phyloP scores from a whole-genome alignment of 2,329 filamentous ascomycete genomes.

The Celoporthe dispersa region DNA sequence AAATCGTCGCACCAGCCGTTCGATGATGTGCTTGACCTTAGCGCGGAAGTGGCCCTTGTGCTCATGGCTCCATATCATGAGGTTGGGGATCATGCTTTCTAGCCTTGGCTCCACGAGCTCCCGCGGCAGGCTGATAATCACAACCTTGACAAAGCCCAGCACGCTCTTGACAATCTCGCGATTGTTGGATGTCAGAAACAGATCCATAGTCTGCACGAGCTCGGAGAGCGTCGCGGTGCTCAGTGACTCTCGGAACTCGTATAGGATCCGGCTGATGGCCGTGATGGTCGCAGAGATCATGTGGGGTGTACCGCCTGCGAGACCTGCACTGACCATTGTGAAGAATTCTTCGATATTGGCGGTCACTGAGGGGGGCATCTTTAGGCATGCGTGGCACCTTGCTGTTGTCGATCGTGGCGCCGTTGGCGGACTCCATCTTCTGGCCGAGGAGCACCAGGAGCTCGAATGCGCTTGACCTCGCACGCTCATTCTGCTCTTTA shows the following conservation, averaged over 20 bases:
- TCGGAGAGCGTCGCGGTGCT: conserved; percentile 74
- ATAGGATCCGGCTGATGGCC: conserved; percentile 88
- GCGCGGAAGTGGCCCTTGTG: conserved; percentile 97
- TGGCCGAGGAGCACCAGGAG: conserved; percentile 87
- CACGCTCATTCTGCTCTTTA: conserved; percentile 97
- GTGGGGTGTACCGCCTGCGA: conserved; percentile 90
- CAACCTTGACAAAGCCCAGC: conserved; percentile 95
- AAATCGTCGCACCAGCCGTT: conserved; percentile 90
- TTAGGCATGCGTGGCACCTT: conserved; percentile 86
- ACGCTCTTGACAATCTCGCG: conserved; percentile 95
- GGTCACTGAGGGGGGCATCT: conserved; percentile 74
- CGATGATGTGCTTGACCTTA: conserved; percentile 97
- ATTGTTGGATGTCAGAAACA: conserved; percentile 96
- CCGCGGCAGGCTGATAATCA: conserved; percentile 81
- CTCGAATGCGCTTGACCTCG: conserved; percentile 86
- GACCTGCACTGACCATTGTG: conserved; percentile 95
- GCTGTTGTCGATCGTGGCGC: conserved; percentile 79
- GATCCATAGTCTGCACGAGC: conserved; percentile 90
- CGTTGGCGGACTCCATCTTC: conserved; percentile 69
- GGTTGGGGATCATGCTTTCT: conserved; percentile 77
- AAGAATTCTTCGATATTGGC: conserved; percentile 94
- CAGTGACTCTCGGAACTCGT: conserved; percentile 80
- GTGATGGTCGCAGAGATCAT: conserved; percentile 99
- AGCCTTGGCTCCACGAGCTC: conserved; percentile 80
- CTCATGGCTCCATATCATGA: conserved; percentile 96